phyloP scores from a whole-genome alignment of 2,329 filamentous ascomycete species.

The Hyphodiscus sp. region DNA sequence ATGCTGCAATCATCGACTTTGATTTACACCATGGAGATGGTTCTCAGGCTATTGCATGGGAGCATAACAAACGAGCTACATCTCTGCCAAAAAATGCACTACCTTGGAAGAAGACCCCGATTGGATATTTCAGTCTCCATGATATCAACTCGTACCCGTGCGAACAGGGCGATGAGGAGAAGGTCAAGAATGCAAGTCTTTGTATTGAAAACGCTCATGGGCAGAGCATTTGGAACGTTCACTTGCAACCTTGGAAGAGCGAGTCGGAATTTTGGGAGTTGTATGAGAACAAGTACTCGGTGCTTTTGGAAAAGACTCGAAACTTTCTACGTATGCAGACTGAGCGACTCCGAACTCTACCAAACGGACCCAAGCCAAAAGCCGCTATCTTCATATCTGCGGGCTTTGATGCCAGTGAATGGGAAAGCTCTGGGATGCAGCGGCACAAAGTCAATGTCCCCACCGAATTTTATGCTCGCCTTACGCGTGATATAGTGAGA shows the following conservation, averaged over 20 bases:
- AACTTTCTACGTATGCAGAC: constrained; percentile 70
- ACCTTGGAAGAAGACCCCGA: constrained; percentile 73
- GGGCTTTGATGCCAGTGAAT: constrained; percentile 95
- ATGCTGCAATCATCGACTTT: constrained; percentile 71
- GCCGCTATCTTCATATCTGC: constrained; percentile 92
- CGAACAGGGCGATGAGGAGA: constrained; percentile 86
- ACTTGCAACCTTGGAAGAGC: constrained; percentile 80
- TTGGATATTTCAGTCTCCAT: constrained; percentile 94
- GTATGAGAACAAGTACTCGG: constrained; percentile 71
- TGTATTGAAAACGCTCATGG: constrained; percentile 93
- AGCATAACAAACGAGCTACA: constrained; percentile 68
- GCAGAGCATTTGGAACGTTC: constrained; percentile 94
- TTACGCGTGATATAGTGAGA: constrained; percentile 78
- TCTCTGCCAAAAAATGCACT: constrained; percentile 63
- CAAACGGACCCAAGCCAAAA: constrained; percentile 58
- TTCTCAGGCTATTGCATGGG: constrained; percentile 92
- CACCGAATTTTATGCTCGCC: constrained; percentile 89
- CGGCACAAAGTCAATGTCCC: constrained; percentile 93
- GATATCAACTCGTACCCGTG: constrained; percentile 99
- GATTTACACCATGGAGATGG: constrained; percentile 82
- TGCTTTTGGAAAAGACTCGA: constrained; percentile 75
- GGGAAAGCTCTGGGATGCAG: constrained; percentile 90
- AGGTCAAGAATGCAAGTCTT: constrained; percentile 87
- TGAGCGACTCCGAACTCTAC: constrained; percentile 50
- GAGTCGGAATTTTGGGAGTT: constrained; percentile 82